A percentile compares a stretch with the other conserved stretches of the same genome.
Conservation (phyloP, 2,329 filamentous ascomycete genomes). For the Beauveria medogensis region DNA sequence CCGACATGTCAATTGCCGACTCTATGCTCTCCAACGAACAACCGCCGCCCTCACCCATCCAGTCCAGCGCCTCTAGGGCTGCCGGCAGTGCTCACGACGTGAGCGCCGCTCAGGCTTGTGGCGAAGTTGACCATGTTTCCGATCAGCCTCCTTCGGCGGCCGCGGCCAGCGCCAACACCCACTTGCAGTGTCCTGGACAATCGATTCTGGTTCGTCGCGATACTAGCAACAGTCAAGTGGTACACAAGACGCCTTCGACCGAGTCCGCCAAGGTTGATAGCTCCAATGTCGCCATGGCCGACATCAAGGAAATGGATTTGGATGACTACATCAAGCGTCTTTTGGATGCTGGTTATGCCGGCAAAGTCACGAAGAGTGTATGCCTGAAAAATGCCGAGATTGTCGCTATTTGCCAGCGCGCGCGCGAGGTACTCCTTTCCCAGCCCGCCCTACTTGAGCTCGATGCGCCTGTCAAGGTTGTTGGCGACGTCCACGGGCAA, state of each 20-base stretch:
- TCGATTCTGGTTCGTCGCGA: slow-evolving; percentile 84
- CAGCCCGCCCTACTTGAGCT: slow-evolving; percentile 90
- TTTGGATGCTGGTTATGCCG: slow-evolving; percentile 87
- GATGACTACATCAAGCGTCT: slow-evolving; percentile 96
- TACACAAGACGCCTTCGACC: slow-evolving; percentile 40
- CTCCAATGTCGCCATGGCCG: slow-evolving; percentile 68
- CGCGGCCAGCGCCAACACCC: slow-evolving; percentile 45
- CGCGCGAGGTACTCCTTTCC: slow-evolving; percentile 79
- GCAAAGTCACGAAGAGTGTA: slow-evolving; percentile 95
- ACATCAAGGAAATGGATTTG: slow-evolving; percentile 85
- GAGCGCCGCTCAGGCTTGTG: slow-evolving; percentile 69
- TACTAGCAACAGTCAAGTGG: slow-evolving; percentile 55
- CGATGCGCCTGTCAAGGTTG: slow-evolving; percentile 92
- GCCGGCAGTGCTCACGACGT: slow-evolving; percentile 65
- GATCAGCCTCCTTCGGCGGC: slow-evolving; percentile 72
- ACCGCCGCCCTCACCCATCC: slow-evolving; percentile 78
- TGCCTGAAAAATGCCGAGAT: slow-evolving; percentile 98
- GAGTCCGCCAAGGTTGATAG: slow-evolving; percentile 35
- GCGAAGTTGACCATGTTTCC: slow-evolving; percentile 91
- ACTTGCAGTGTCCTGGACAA: slow-evolving; percentile 66
- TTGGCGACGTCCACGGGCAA: slow-evolving; percentile 93
- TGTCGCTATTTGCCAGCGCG: slow-evolving; percentile 81
- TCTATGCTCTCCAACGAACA: slow-evolving; percentile 43
- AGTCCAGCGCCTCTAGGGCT: slow-evolving; percentile 60
- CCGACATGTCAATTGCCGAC: slow-evolving; percentile 32